These are phyloP conservation scores for Auricularia sp. DNA, from an alignment of 768 basidiomycete genomes.

Conservation along the genomic window DNA sequence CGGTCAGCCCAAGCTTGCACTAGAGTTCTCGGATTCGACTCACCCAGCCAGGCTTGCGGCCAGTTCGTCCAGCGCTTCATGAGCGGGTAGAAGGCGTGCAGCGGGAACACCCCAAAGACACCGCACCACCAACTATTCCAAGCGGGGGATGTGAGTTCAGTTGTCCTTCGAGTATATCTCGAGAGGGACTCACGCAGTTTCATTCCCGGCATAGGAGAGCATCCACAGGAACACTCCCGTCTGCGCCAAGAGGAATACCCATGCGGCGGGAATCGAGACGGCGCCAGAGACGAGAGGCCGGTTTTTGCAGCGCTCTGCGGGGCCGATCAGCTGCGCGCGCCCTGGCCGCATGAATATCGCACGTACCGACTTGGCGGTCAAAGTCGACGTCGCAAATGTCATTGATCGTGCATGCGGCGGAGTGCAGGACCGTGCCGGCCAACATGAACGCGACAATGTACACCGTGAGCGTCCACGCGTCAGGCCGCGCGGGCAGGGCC, in stretches of 20 bases:
- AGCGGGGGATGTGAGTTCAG: neutral
- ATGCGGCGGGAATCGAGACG: slow-evolving; percentile 34
- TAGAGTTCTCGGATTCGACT: slow-evolving; percentile 1
- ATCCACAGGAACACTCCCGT: slow-evolving; percentile 27
- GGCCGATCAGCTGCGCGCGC: neutral
- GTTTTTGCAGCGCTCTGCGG: slow-evolving; percentile 37
- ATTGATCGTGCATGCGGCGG: slow-evolving; percentile 46
- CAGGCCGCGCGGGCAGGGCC: neutral
- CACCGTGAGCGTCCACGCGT: neutral
- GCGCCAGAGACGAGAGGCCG: slow-evolving; percentile 42
- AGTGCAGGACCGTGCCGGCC: slow-evolving; percentile 33
- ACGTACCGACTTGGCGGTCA: slow-evolving; percentile 44
- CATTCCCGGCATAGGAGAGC: slow-evolving; percentile 28
- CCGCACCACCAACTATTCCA: slow-evolving; percentile 12
- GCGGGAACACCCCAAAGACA: slow-evolving; percentile 14
- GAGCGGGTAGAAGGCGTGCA: slow-evolving; percentile 35
- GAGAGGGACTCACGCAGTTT: slow-evolving; percentile 24
- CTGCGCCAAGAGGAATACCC: slow-evolving; percentile 31
- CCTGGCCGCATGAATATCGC: slow-evolving; percentile 1
- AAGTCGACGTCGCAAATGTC: slow-evolving; percentile 45
- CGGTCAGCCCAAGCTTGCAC: neutral
- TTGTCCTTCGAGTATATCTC: neutral
- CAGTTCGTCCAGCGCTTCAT: slow-evolving; percentile 37
- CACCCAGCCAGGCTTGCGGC: slow-evolving; percentile 22
- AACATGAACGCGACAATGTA: slow-evolving; percentile 22